These are phyloP conservation scores for Dactylonectria estremocensis DNA, from an alignment of 2,329 filamentous ascomycete species.

Conservation along the genomic window DNA sequence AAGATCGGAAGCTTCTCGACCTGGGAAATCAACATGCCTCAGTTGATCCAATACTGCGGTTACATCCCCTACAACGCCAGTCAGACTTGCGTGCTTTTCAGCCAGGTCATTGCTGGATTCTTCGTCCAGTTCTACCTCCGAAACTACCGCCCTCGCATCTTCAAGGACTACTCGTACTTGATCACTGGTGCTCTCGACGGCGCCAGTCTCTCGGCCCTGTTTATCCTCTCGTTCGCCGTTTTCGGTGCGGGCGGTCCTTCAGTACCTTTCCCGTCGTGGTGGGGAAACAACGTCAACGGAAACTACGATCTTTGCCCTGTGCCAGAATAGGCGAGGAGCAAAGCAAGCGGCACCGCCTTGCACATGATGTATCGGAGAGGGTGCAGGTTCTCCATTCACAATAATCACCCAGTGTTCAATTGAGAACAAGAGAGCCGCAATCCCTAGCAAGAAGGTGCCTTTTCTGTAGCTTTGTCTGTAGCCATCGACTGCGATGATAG, in stretches of 20 bases:
- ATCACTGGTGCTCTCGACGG: constrained; percentile 69
- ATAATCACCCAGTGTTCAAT: constrained; percentile 10
- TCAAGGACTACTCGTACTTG: constrained; percentile 69
- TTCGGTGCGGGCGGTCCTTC: constrained; percentile 65
- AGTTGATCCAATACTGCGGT: constrained; percentile 69
- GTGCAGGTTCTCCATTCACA: constrained; percentile 3
- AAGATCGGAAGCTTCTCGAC: constrained; percentile 60
- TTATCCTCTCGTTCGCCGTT: constrained; percentile 70
- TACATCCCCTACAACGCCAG: constrained; percentile 69
- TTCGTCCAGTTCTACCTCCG: constrained; percentile 67
- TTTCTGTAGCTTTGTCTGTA: not conserved
- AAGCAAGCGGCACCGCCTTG: not conserved
- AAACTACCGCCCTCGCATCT: constrained; percentile 66
- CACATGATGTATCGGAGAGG: not conserved
- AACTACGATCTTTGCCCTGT: constrained; percentile 65
- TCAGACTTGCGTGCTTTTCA: constrained; percentile 69
- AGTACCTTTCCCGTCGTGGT: constrained; percentile 66
- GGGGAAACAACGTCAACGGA: constrained; percentile 67
- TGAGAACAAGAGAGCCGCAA: not conserved
- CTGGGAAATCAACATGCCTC: constrained; percentile 65
- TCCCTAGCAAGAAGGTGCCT: not conserved
- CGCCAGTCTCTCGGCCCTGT: constrained; percentile 63
- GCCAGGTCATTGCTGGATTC: constrained; percentile 61
- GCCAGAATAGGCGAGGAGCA: constrained; percentile 43
- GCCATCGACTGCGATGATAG: not conserved